phyloP scores from a whole-genome alignment of 257 asterid species.

The Nicotiana tabacum region DNA sequence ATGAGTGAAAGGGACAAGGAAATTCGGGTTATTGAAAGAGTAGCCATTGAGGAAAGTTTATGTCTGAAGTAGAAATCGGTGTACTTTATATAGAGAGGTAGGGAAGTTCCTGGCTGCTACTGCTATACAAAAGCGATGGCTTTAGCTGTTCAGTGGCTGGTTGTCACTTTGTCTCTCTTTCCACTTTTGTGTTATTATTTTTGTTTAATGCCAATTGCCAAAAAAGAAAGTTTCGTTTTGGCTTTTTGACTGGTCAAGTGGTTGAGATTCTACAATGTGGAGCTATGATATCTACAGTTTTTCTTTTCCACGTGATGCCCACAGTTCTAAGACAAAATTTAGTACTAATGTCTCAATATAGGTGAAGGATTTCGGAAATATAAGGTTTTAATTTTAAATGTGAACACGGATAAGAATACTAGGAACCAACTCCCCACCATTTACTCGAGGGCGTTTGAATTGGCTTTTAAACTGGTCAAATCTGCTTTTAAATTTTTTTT shows the following conservation, averaged over 20 bases:
- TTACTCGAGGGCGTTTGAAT: too few species aligned
- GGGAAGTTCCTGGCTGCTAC: background rate
- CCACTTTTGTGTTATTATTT: background rate
- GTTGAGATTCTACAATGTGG: background rate
- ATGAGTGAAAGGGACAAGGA: background rate
- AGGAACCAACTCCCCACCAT: too few species aligned
- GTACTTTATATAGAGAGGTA: background rate
- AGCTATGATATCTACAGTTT: background rate
- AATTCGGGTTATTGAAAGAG: background rate
- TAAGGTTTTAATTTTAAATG: too few species aligned
- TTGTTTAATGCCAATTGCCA: background rate
- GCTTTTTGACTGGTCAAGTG: background rate
- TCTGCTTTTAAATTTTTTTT: too few species aligned
- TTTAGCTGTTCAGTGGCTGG: background rate
- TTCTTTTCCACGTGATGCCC: too few species aligned
- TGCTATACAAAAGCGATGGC: background rate
- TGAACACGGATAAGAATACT: too few species aligned
- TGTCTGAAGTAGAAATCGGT: too few species aligned
- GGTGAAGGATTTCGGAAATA: too few species aligned
- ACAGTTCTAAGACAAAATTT: too few species aligned
- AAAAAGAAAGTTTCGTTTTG: background rate
- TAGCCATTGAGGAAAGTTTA: background rate
- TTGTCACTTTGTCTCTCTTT: background rate
- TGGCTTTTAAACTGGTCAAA: too few species aligned
- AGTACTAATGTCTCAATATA: too few species aligned